Base-by-base conservation (phyloP, 352 stramenopile genomes). In the Peronospora destructor region DNA sequence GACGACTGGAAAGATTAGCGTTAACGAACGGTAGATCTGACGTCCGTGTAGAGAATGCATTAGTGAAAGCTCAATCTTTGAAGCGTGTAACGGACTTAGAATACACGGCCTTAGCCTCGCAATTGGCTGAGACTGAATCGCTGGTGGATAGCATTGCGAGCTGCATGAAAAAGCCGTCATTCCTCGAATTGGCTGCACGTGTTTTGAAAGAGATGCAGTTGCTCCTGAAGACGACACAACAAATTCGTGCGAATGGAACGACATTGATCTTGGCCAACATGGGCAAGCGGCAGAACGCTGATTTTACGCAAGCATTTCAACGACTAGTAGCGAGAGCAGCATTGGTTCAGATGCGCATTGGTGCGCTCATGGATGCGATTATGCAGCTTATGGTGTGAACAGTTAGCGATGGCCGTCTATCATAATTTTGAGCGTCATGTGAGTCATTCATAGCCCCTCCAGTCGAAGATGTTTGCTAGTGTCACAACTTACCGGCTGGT, bases 241-340 rank as follows among this genome's bases (percentile, higher is more conserved):
- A 84, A 37, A 76, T 87, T 34, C 76, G 76, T n/a, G 78, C 73
- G 13, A 84, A 64, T 26, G 76, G 72, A 45, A 75, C 74, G 37
- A 80, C 69, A 7, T 53, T 81, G 47, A 87, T 87, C 32, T 56
- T 87, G 23, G 61, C 64, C 0, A 71, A 78, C 53, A 53, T 81
- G 3, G 68, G 67, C 9, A 72, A 66, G 17, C 56, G 73, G 10
- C 64, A 73, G 30, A 67, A 55, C 8, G 38, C 35, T 0, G 70
- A 72, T 45, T 67, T 69, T 35, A 47, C 68, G 12, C 58, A 69
- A 36, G 64, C 71, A 12, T 61, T 81, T 39, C 76, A 71, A 39
- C 64, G 70, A 23, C 56, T 87, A 21, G 76, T 87, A 23, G 64
- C 69, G 36, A 66, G 71, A 35, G 64, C 76, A 4, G 70, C 59